A percentile compares a stretch with the other conserved stretches of the same genome.
phyloP scores from a whole-genome alignment of 225 moss, liverwort and hornwort genomes.

The Pseudoscleropodium purum region DNA sequence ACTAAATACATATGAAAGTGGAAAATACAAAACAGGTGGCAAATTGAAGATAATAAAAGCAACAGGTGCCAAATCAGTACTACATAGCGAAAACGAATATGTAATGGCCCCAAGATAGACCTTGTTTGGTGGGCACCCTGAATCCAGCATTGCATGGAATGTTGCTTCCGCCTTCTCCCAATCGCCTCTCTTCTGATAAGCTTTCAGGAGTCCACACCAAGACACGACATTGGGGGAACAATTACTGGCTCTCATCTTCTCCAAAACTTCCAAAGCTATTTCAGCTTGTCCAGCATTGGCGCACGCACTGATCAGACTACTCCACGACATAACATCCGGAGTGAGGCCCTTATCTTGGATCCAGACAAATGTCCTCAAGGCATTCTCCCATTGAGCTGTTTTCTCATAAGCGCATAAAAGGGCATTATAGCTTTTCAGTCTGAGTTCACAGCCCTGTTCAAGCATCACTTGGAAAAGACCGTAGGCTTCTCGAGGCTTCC shows the following conservation, averaged over 20 bases:
- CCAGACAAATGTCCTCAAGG: slow-evolving; percentile 45
- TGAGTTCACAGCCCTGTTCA: slow-evolving; percentile 28
- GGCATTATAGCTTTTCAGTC: slow-evolving; percentile 36
- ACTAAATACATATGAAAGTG: neutral
- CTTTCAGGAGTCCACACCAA: slow-evolving; percentile 51
- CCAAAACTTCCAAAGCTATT: slow-evolving; percentile 39
- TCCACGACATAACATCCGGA: slow-evolving; percentile 49
- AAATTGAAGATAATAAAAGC: neutral
- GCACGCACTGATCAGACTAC: slow-evolving; percentile 51
- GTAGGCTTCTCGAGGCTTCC: slow-evolving; percentile 47
- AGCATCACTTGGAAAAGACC: slow-evolving; percentile 41
- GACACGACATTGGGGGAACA: slow-evolving; percentile 45
- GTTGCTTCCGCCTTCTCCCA: slow-evolving; percentile 41
- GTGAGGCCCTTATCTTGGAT: slow-evolving; percentile 39
- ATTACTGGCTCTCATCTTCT: slow-evolving; percentile 36
- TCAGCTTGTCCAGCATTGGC: slow-evolving; percentile 52
- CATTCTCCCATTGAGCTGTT: slow-evolving; percentile 49
- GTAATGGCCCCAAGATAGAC: neutral
- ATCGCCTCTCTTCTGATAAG: slow-evolving; percentile 41
- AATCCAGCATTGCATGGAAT: slow-evolving; percentile 52
- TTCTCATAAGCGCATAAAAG: slow-evolving; percentile 45
- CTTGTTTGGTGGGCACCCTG: slow-evolving; percentile 50
- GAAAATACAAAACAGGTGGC: neutral
- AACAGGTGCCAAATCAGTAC: neutral
- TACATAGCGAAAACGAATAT: neutral